Evolutionary conservation across 2,329 filamentous ascomycete genomes (phyloP), one percentile per base, ranked within the genome.

Genomic region (Sporothrix pallida): DNA sequence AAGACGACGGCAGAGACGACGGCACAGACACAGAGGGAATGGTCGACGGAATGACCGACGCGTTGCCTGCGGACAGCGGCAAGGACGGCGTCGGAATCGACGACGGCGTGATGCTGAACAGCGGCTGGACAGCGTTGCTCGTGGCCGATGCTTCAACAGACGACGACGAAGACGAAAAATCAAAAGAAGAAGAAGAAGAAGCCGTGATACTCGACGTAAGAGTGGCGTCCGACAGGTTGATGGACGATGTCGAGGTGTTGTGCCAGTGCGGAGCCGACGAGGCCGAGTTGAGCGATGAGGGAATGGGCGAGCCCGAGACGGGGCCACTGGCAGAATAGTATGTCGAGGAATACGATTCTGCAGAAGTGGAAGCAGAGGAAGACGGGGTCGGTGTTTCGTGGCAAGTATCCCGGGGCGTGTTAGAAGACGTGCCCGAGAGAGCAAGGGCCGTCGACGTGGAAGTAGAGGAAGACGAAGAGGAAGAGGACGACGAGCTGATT

Each of bases 381-480:
- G 52, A n/a, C 10, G 50, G 37, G 9, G 68, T 71, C 3, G 52
- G 31, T 5, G 26, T 42, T 2, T 54, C 26, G 17, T 48, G 20
- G 56, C 70, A 71, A 5, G 56, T 71, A 12, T 71, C 70, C 8
- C 17, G 46, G 15, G 70, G 10, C 8, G 58, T 54, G 17, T 20
- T 20, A 2, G 69, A 50, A 2, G 50, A n/a, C 9, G 58, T 54
- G 6, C 54, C 44, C 7, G 69, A 71, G 37, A 62, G 8, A 12
- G 69, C 69, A 23, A 71, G 56, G 7, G 68, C 68, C 2, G 52
- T 58, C n/a, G 68, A 70, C 15, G 69, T 71, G 12, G 68, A 70
- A 3, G 67, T 56, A 6, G 50, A 70, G 3, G 44, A 12, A 23
- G 20, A 26, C 3, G 15, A 17, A 50, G 46, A 58, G 9, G 37